A percentile compares a stretch with the other conserved stretches of the same genome.
phyloP scores from a whole-genome alignment of 2,329 filamentous ascomycete species.

The Chaetomiaceae sp. region DNA sequence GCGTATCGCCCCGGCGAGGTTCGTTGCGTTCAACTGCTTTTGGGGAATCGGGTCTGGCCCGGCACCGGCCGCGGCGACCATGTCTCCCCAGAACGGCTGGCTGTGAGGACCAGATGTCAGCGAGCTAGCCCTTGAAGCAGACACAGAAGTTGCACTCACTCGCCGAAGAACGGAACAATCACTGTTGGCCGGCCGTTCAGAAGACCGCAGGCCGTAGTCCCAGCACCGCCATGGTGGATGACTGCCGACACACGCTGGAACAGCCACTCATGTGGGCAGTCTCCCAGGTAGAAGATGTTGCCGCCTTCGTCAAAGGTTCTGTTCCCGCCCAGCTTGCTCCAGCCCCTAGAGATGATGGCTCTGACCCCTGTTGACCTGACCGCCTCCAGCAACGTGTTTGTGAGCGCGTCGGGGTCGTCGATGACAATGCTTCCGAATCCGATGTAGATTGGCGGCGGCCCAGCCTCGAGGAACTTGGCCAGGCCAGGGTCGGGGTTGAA shows the following conservation, averaged over 20 bases:
- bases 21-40: background rate
- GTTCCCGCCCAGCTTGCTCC: constrained; percentile 76
- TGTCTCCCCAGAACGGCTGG: constrained; percentile 77
- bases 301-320: constrained; percentile 56
- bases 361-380: constrained; percentile 61
- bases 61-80: constrained; percentile 67
- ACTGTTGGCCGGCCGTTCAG: constrained; percentile 73
- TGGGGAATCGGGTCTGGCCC: constrained; percentile 44
- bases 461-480: constrained; percentile 60
- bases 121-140: background rate
- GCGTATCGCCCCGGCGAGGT: background rate
- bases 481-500: constrained; percentile 64
- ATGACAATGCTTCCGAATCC: constrained; percentile 81
- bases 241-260: constrained; percentile 77
- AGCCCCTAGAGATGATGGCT: constrained; percentile 79
- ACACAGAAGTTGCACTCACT: constrained; percentile 31
- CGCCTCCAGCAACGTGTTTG: constrained; percentile 66
- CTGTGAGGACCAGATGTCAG: background rate
- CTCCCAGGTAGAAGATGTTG: constrained; percentile 73
- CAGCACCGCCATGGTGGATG: constrained; percentile 82
- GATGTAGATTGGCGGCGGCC: constrained; percentile 72
- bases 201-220: constrained; percentile 80
- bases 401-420: constrained; percentile 67
- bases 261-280: constrained; percentile 83
- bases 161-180: constrained; percentile 81